phyloP scores from a whole-genome alignment of 179 eudicot species.

The Silene noctiflora region DNA sequence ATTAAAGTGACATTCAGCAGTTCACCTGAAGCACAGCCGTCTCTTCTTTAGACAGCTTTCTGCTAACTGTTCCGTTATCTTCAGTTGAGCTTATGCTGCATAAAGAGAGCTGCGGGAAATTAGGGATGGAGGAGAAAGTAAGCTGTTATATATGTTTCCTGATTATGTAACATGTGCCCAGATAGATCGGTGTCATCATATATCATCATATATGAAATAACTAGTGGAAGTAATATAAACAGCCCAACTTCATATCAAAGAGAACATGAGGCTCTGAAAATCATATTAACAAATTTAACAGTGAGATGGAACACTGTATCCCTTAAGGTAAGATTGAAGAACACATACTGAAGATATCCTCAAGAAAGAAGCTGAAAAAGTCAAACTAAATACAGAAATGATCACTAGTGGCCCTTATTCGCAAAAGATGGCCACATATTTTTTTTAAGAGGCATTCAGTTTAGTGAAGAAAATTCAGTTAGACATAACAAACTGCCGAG shows the following conservation, averaged over 20 bases:
- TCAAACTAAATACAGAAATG: not conserved
- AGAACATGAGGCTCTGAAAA: not conserved
- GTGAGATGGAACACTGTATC: not conserved
- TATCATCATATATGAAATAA: not conserved
- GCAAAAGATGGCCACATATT: not conserved
- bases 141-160: not conserved
- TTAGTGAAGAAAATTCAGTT: not conserved
- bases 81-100: conserved; percentile 56
- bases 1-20: not conserved
- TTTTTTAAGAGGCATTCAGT: not conserved
- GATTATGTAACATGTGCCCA: not conserved
- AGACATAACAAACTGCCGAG: conserved; percentile 2
- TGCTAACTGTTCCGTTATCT: conserved; percentile 36
- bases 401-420: not conserved
- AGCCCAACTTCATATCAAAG: not conserved
- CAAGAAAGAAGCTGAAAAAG: not conserved
- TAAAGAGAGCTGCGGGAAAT: conserved; percentile 3
- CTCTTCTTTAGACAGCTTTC: conserved; percentile 62
- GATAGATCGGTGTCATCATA: not conserved
- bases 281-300: conserved; percentile 1
- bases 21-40: conserved; percentile 67
- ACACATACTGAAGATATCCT: conserved; percentile 5
- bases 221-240: not conserved
- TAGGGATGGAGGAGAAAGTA: not conserved
- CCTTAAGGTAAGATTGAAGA: not conserved